Base-by-base conservation (phyloP, 2,329 filamentous ascomycete genomes). In the Pseudopithomyces maydicus region DNA sequence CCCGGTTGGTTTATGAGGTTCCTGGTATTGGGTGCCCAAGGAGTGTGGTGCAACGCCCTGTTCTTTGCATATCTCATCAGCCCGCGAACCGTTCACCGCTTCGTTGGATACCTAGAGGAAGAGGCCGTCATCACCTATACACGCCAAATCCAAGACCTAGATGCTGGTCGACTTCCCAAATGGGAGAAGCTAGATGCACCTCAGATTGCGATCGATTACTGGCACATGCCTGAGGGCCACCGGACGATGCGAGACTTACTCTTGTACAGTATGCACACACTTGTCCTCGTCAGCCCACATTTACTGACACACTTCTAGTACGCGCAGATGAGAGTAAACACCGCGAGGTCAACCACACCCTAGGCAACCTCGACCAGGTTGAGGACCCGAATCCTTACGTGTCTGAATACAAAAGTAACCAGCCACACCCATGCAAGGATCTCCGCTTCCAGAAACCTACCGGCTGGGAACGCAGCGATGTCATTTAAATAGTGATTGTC, bases 51-150 rank as follows among this genome's bases (percentile, higher is more conserved):
- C 85, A 99, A 99, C 78, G 85, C 87, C 62, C 86, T 98, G 74
- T 98, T 99, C 82, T 58, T 97, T 60, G 84, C 89, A 45, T 98
- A 98, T 78, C 87, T 99, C 33, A 71, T 97, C 58, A 92, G 89
- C 1, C 94, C 95, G 6, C 87, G 88, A 59, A 94, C 91, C 61
- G 94, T 91, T 70, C 95, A 99, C 77, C 89, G 95, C 43, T 98
- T 99, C 76, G 93, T 98, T 52, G 95, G 93, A 1, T 98, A 98
- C 68, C 86, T 99, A 12, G 95, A 99, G 77, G 95, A 99, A 75
- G 95, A 99, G 77, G 95, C 95, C 8, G 94, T 98, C 1, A 85
- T 96, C 71, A 99, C 95, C 0, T 99, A 99, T 80, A 95, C 92
- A 0, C 88, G 92, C 48, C 91, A 92, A 58, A 90, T 98, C 67